Percentiles rank a stretch among this genome's conserved stretches.
Conservation (phyloP, 768 basidiomycete species). For the Boletus reticuloceps region DNA sequence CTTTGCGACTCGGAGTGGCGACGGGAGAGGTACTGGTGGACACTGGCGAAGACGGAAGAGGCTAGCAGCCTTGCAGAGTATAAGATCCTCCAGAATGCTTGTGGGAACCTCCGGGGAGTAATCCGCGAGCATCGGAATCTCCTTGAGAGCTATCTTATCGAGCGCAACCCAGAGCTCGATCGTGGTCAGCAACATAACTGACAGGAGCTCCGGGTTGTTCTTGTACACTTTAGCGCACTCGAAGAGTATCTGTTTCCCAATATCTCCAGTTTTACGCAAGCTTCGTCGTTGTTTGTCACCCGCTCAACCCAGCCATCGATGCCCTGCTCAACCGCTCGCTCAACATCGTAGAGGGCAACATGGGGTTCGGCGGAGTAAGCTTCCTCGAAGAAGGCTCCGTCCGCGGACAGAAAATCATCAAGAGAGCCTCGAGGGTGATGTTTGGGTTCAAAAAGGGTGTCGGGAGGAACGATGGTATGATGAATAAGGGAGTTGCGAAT, state of each 20-base stretch:
- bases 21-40: constrained; percentile 31
- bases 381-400: constrained; percentile 7
- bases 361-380: constrained; percentile 12
- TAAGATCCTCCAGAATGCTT: constrained; percentile 23
- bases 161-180: constrained; percentile 39
- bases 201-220: constrained; percentile 38
- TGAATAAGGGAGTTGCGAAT: constrained; percentile 19
- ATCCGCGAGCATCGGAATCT: constrained; percentile 26
- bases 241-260: constrained; percentile 29
- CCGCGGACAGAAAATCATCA: constrained; percentile 14
- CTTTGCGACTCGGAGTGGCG: constrained; percentile 24
- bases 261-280: constrained; percentile 19
- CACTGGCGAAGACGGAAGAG: constrained; percentile 27
- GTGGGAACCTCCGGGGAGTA: constrained; percentile 35
- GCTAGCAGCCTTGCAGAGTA: constrained; percentile 27
- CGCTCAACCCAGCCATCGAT: constrained; percentile 36
- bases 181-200: constrained; percentile 40
- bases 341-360: constrained; percentile 36
- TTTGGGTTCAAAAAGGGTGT: background rate
- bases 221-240: constrained; percentile 26
- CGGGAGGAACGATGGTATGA: no score
- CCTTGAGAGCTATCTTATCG: constrained; percentile 22
- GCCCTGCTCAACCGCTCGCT: constrained; percentile 28
- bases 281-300: constrained; percentile 7
- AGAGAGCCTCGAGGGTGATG: constrained; percentile 12